A percentile compares a stretch with the other conserved stretches of the same genome.
These are phyloP conservation scores for Colletotrichum destructivum DNA, from an alignment of 2,329 filamentous ascomycete species.

Conservation along the genomic window DNA sequence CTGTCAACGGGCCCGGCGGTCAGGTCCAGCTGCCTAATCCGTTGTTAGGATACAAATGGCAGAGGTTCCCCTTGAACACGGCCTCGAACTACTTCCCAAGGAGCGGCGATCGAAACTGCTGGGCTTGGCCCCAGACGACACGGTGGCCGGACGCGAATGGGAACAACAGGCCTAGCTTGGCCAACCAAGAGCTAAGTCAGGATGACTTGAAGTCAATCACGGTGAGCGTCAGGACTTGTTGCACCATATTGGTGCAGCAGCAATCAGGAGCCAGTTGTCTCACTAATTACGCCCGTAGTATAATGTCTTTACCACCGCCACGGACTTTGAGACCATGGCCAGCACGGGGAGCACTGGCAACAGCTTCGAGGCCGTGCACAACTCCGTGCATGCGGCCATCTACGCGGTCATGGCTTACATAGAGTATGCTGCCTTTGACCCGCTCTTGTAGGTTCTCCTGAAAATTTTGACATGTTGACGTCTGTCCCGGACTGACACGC, in stretches of 20 bases:
- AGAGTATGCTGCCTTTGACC: conserved; percentile 61
- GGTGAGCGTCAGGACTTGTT: background rate
- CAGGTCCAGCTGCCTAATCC: conserved; percentile 17
- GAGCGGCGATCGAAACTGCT: conserved; percentile 15
- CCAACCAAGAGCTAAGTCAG: conserved; percentile 17
- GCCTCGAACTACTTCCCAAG: conserved; percentile 19
- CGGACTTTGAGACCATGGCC: conserved; percentile 49
- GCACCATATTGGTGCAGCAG: background rate
- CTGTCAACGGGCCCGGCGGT: conserved; percentile 53
- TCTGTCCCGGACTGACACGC: conserved; percentile 5
- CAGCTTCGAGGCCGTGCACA: conserved; percentile 62
- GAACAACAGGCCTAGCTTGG: conserved; percentile 20
- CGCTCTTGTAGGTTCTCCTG: conserved; percentile 56
- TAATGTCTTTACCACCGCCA: conserved; percentile 56
- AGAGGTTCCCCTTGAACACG: conserved; percentile 43
- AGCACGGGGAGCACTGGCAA: conserved; percentile 50
- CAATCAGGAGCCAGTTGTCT: background rate
- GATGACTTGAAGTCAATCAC: conserved; percentile 13
- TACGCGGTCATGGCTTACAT: conserved; percentile 53
- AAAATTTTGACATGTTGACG: background rate
- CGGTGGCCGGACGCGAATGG: conserved; percentile 13
- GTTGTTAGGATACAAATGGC: conserved; percentile 21
- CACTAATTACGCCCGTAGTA: conserved; percentile 50
- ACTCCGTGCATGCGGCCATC: conserved; percentile 58
- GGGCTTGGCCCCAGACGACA: conserved; percentile 7